Percentiles rank a stretch among this genome's conserved stretches.
These are phyloP conservation scores for Chenopodium album DNA, from an alignment of 148 eudicot genomes.

Conservation along the genomic window DNA sequence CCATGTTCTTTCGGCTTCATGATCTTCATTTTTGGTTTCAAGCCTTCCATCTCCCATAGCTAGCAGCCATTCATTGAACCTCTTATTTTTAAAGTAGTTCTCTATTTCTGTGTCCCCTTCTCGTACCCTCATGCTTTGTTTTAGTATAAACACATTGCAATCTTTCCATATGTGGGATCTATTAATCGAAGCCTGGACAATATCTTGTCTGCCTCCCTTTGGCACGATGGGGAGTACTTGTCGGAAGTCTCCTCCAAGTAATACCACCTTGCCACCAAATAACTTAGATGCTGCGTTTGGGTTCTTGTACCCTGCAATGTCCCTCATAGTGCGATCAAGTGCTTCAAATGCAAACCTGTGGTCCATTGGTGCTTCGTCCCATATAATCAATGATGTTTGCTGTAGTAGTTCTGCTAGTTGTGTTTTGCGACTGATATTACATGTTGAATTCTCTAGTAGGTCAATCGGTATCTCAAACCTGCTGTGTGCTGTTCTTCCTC, in stretches of 20 bases:
- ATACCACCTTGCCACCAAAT: slow-evolving; percentile 10
- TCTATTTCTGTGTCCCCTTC: not conserved
- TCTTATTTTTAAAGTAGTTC: too few species aligned
- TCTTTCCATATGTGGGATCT: slow-evolving; percentile 3
- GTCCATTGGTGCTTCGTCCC: not conserved
- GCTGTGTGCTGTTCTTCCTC: not conserved
- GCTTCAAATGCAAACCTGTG: slow-evolving; percentile 18
- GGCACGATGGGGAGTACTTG: slow-evolving; percentile 13
- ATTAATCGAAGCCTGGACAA: not conserved
- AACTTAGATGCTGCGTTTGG: not conserved
- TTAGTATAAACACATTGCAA: not conserved
- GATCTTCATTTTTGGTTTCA: not conserved
- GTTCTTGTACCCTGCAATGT: not conserved
- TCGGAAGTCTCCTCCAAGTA: slow-evolving; percentile 14
- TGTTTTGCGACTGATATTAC: not conserved
- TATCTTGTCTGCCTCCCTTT: not conserved
- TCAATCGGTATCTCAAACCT: not conserved
- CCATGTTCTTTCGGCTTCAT: slow-evolving; percentile 5
- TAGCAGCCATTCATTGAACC: slow-evolving; percentile 14
- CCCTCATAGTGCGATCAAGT: slow-evolving; percentile 10
- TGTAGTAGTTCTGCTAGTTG: not conserved
- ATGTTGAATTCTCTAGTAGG: not conserved
- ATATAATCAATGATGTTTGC: slow-evolving; percentile 1
- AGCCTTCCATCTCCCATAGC: slow-evolving; percentile 5
- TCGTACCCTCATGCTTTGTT: not conserved